Conservation (phyloP, 176 grass and related monocot genomes). For the Aechmea fasciata region DNA sequence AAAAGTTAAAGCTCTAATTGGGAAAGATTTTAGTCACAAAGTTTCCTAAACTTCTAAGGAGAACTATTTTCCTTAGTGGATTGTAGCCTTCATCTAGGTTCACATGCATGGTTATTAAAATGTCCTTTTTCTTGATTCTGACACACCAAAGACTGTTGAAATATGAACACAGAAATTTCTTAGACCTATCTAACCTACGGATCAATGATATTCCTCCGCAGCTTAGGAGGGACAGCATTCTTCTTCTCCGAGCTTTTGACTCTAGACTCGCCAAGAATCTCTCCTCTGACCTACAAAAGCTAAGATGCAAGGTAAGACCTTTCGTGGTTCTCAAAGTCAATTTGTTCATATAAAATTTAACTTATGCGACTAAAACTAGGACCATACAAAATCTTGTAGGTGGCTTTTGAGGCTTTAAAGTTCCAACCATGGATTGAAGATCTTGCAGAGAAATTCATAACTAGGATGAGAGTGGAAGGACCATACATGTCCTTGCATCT, state of each 20-base stretch:
- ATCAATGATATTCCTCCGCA: conserved; percentile 3
- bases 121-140: neutral
- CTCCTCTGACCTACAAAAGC: conserved; percentile 30
- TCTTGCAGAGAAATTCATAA: conserved; percentile 15
- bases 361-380: neutral
- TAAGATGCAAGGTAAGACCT: conserved; percentile 32
- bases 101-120: neutral
- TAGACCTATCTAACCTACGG: neutral
- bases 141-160: neutral
- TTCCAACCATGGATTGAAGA: conserved; percentile 33
- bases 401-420: conserved; percentile 33
- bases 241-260: conserved; percentile 35
- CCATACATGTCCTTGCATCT: conserved; percentile 38
- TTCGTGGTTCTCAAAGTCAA: neutral
- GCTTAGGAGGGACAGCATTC: conserved; percentile 23
- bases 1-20: too few relatives aligned
- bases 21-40: too few relatives aligned
- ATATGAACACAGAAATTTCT: neutral
- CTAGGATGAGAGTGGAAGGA: conserved; percentile 30
- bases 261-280: conserved; percentile 34
- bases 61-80: too few relatives aligned
- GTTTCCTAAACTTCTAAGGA: too few relatives aligned
- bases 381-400: conserved; percentile 8
- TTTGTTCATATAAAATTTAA: neutral
- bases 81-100: too few relatives aligned